Evolutionary conservation across 345 rosid genomes (phyloP).

Genomic region (Eucalyptus marginata): DNA sequence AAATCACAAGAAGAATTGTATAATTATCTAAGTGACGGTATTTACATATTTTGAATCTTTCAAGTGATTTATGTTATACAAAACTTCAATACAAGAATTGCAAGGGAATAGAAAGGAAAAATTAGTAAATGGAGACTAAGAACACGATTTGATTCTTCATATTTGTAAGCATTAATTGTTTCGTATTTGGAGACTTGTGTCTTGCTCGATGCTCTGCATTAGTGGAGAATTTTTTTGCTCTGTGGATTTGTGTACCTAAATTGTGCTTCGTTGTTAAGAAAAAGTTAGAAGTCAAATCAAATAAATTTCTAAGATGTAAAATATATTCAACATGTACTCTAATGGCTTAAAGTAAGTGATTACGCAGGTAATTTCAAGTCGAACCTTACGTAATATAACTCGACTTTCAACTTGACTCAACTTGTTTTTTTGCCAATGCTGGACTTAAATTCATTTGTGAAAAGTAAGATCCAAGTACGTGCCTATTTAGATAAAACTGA

Average conservation of each 20-base stretch:
- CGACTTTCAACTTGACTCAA: rapidly evolving
- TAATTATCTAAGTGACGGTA: too few relatives aligned
- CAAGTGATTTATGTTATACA: too few relatives aligned
- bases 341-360: rapidly evolving
- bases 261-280: too few relatives aligned
- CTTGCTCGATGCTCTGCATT: not conserved
- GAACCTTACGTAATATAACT: not conserved
- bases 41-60: too few relatives aligned
- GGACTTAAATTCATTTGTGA: not conserved
- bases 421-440: rapidly evolving
- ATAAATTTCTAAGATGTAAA: not conserved
- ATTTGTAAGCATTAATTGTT: too few relatives aligned
- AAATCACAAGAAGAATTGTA: too few relatives aligned
- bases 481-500: not conserved
- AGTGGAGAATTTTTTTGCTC: not conserved
- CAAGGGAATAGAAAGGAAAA: too few relatives aligned
- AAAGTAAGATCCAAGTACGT: not conserved
- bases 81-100: too few relatives aligned
- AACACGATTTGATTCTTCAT: too few relatives aligned
- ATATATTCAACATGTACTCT: not conserved
- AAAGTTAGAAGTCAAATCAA: too few relatives aligned
- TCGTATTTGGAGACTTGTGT: too few relatives aligned
- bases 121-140: too few relatives aligned
- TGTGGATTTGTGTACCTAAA: not conserved
- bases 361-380: not conserved